Evolutionary conservation across 371 early-diverging fungal species (phyloP).

Genomic region (Mortierella sp.): DNA sequence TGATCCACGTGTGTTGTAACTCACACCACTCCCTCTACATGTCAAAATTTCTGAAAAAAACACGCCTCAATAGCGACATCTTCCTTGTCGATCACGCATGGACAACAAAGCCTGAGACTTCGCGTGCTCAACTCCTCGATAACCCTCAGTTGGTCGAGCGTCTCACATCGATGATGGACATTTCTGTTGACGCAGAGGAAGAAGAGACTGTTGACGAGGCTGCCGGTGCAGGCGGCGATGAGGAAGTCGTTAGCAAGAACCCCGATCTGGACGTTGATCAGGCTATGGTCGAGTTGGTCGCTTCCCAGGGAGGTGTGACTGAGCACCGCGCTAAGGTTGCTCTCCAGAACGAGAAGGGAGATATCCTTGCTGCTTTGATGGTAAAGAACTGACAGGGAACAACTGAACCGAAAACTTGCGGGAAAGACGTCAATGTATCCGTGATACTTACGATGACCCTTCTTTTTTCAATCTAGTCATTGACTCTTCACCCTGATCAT

Average conservation of each 20-base stretch:
- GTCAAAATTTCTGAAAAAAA: neutral
- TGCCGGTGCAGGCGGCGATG: constrained; percentile 23
- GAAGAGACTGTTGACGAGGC: constrained; percentile 59
- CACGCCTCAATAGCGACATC: constrained; percentile 63
- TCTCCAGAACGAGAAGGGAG: constrained; percentile 70
- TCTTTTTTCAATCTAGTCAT: constrained; percentile 20
- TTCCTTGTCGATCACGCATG: constrained; percentile 82
- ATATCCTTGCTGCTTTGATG: constrained; percentile 78
- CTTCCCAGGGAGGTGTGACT: constrained; percentile 73
- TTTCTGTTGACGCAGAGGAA: constrained; percentile 63
- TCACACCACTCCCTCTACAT: neutral
- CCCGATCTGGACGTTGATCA: constrained; percentile 60
- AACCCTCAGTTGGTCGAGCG: constrained; percentile 72
- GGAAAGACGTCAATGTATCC: neutral
- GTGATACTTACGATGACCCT: neutral
- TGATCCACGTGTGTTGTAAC: too few relatives aligned
- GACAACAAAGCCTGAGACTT: constrained; percentile 77
- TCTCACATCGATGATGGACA: constrained; percentile 74
- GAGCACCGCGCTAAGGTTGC: constrained; percentile 70
- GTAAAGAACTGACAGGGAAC: constrained; percentile 36
- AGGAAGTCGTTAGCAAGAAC: constrained; percentile 37
- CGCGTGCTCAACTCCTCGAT: constrained; percentile 66
- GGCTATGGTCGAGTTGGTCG: constrained; percentile 66
- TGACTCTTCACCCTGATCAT: constrained; percentile 56
- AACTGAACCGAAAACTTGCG: neutral